Conservation (phyloP, 306 rosid species). For the Quercus alba region DNA sequence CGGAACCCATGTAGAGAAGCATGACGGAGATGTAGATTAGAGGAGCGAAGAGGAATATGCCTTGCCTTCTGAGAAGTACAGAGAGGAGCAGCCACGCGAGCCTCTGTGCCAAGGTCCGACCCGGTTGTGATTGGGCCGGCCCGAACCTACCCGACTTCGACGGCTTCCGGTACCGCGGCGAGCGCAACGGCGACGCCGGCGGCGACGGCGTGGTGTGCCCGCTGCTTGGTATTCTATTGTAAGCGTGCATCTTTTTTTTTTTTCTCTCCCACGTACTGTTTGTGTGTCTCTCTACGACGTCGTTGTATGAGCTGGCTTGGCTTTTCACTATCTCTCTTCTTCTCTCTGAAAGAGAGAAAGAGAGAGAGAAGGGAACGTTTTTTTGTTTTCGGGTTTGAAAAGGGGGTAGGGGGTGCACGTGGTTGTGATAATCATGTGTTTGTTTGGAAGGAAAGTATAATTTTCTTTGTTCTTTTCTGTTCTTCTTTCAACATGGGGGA, state of each 20-base stretch:
- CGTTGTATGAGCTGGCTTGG: neutral
- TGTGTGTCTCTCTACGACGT: neutral
- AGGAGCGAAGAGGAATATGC: constrained; percentile 94
- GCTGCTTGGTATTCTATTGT: constrained; percentile 85
- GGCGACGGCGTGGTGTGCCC: constrained; percentile 94
- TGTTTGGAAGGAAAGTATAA: no score
- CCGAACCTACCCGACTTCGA: constrained; percentile 4
- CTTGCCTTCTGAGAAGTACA: constrained; percentile 79
- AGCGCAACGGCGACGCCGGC: constrained; percentile 80
- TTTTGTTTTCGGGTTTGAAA: no score
- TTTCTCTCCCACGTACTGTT: neutral
- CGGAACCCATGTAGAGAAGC: constrained; percentile 85
- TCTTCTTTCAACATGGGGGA: no score
- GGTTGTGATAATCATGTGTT: no score
- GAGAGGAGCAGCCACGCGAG: constrained; percentile 70
- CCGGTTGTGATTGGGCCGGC: constrained; percentile 57
- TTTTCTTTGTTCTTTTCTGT: no score
- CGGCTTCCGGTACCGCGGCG: constrained; percentile 67
- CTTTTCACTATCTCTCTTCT: neutral
- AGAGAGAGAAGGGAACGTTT: neutral
- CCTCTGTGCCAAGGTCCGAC: constrained; percentile 54
- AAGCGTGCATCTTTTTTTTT: constrained; percentile 57
- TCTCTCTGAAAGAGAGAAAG: constrained; percentile 3
- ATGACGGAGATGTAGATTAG: constrained; percentile 83
- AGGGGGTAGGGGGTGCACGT: no score